Conservation (phyloP, 305 asterid genomes). For the Fraxinus ornus region DNA sequence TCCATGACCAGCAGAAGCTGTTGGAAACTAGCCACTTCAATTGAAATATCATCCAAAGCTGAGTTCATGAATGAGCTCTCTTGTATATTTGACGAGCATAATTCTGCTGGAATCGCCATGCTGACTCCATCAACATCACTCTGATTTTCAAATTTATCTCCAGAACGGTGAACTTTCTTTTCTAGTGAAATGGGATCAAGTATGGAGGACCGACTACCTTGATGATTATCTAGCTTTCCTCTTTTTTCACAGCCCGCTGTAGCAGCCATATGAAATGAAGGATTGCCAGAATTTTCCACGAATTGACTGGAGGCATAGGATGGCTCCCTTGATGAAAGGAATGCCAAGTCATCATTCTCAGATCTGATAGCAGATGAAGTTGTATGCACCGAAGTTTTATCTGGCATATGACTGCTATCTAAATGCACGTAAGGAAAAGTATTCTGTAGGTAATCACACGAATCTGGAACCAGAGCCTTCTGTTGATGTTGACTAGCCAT, state of each 20-base stretch:
- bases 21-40: conserved; percentile 72
- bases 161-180: conserved; percentile 33
- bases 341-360: conserved; percentile 42
- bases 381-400: conserved; percentile 34
- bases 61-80: conserved; percentile 58
- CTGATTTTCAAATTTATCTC: conserved; percentile 40
- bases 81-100: conserved; percentile 52
- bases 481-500: conserved; percentile 35
- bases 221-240: conserved; percentile 27
- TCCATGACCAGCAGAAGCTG: conserved; percentile 85
- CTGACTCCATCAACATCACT: conserved; percentile 39
- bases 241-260: conserved; percentile 33
- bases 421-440: conserved; percentile 36
- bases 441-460: conserved; percentile 39
- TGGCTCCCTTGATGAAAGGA: conserved; percentile 48
- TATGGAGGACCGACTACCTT: conserved; percentile 35
- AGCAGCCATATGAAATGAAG: conserved; percentile 38
- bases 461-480: conserved; percentile 28
- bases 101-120: conserved; percentile 40
- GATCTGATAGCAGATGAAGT: conserved; percentile 44
- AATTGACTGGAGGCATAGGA: conserved; percentile 48
- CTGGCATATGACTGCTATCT: conserved; percentile 44
- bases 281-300: conserved; percentile 31
- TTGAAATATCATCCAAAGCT: conserved; percentile 55
- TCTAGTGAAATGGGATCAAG: conserved; percentile 29